Conservation (phyloP, 345 rosid genomes). For the Erysimum cheiranthoides region DNA sequence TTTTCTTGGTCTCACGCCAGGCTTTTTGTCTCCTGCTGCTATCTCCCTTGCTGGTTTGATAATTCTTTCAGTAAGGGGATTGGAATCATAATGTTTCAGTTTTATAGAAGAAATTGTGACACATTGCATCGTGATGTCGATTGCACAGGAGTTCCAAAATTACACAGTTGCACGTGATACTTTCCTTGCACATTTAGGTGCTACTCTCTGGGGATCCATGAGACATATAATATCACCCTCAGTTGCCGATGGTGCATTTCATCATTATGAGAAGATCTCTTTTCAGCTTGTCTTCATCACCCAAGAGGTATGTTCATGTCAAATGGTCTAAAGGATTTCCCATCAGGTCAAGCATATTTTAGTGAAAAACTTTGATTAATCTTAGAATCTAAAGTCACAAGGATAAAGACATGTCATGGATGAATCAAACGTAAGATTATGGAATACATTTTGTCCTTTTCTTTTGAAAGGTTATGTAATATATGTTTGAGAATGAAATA, state of each 20-base stretch:
- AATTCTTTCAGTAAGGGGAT: constrained; percentile 21
- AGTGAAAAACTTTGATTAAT: constrained; percentile 13
- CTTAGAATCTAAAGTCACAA: constrained; percentile 9
- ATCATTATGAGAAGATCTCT: constrained; percentile 90
- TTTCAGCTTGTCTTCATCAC: constrained; percentile 94
- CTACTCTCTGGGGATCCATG: constrained; percentile 94
- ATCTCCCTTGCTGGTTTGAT: constrained; percentile 21
- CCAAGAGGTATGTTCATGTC: constrained; percentile 70
- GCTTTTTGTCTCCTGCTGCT: constrained; percentile 34
- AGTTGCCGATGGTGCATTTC: constrained; percentile 96
- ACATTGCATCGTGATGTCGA: constrained; percentile 33
- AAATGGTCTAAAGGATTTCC: constrained; percentile 26
- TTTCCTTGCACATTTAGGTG: constrained; percentile 95
- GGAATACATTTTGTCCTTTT: constrained; percentile 10
- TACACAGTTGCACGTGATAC: constrained; percentile 98
- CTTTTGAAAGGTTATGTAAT: constrained; percentile 20
- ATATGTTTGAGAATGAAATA: constrained; percentile 28
- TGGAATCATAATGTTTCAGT: constrained; percentile 12
- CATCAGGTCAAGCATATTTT: constrained; percentile 29
- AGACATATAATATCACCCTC: constrained; percentile 94
- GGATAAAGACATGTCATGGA: constrained; percentile 24
- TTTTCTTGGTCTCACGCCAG: constrained; percentile 19
- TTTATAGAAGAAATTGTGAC: constrained; percentile 29
- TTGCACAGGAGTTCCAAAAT: constrained; percentile 76
- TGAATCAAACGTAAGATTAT: constrained; percentile 1